Conservation (phyloP, 73 alveolate species). For the Tetrahymena malaccensis region DNA sequence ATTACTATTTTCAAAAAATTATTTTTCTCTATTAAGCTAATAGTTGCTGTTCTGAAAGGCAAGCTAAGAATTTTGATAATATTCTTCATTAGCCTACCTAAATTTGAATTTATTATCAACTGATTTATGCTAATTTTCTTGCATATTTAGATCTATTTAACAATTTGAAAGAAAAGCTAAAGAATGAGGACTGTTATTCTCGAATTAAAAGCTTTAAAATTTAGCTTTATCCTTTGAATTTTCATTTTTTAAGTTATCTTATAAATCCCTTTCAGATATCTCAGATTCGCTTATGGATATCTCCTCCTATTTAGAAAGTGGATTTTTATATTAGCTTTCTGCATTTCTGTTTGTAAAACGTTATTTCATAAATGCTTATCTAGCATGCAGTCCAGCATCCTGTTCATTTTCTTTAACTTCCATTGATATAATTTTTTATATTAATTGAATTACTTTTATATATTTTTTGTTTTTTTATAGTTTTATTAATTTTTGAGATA, state of each 20-base stretch:
- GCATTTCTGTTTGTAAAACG: neutral
- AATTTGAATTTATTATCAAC: neutral
- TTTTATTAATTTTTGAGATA: neutral
- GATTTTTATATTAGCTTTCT: neutral
- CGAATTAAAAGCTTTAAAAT: neutral
- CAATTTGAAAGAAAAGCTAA: neutral
- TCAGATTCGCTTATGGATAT: neutral
- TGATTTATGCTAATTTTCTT: neutral
- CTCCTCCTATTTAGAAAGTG: neutral
- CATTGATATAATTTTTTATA: neutral
- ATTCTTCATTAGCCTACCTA: neutral
- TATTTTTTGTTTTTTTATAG: neutral
- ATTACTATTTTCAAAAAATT: neutral
- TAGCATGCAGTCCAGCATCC: neutral
- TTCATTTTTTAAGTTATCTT: neutral
- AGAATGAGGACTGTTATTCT: neutral
- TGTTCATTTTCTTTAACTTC: neutral
- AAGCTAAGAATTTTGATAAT: neutral
- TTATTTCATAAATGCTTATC: neutral
- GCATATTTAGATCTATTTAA: neutral
- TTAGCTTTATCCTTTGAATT: neutral
- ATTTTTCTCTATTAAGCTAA: neutral
- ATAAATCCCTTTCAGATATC: neutral
- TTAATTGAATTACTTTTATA: neutral
- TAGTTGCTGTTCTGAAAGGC: neutral